Conservation (phyloP, 192 early-diverging fungal genomes). For the Pilobolus umbonatus region DNA sequence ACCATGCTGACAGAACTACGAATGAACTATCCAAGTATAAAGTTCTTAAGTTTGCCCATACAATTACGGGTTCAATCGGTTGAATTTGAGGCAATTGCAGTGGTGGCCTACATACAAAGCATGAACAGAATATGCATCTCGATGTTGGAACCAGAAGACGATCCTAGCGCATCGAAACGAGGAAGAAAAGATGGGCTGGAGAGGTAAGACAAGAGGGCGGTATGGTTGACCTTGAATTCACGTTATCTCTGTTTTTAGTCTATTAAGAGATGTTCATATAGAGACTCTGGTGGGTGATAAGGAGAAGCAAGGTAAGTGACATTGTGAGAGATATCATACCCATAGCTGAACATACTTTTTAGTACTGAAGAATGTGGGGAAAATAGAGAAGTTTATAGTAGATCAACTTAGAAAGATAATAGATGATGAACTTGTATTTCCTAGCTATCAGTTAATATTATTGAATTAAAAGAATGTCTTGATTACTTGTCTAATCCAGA, state of each 20-base stretch:
- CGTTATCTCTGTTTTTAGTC: conserved; percentile 24
- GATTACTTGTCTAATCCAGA: conserved; percentile 32
- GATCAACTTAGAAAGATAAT: conserved; percentile 71
- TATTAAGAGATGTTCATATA: conserved; percentile 53
- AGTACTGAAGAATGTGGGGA: conserved; percentile 80
- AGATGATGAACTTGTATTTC: conserved; percentile 76
- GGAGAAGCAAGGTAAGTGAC: conserved; percentile 56
- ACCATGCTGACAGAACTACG: conserved; percentile 62
- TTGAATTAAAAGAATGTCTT: not conserved
- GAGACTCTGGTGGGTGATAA: conserved; percentile 64
- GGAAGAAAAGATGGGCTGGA: conserved; percentile 31
- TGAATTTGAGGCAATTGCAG: conserved; percentile 62
- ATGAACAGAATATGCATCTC: conserved; percentile 63
- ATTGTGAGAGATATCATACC: not conserved
- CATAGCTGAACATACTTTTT: not conserved
- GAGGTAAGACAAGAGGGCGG: conserved; percentile 13
- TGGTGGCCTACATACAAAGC: conserved; percentile 58
- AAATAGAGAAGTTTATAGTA: conserved; percentile 74
- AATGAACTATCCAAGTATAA: conserved; percentile 71
- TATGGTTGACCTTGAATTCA: not conserved
- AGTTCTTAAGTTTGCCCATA: conserved; percentile 72
- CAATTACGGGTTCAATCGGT: conserved; percentile 63
- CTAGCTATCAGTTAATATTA: conserved; percentile 51
- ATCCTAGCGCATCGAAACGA: conserved; percentile 23
- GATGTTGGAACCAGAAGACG: conserved; percentile 62